Evolutionary conservation across 2,329 filamentous ascomycete genomes (phyloP), one percentile per base, ranked within the genome.

Genomic region (Verruconis gallopava): DNA sequence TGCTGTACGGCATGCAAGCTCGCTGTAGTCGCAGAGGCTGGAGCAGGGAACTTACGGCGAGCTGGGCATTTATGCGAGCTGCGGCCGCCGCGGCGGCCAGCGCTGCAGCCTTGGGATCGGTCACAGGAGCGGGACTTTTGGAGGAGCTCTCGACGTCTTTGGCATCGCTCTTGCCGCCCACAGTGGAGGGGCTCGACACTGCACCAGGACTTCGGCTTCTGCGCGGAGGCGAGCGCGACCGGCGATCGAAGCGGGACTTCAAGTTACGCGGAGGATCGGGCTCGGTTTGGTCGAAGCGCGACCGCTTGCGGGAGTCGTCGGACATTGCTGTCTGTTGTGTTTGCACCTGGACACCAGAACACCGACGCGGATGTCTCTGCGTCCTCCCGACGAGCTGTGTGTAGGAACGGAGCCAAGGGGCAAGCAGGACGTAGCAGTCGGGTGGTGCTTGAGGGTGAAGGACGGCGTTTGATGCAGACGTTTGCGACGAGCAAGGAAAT

Each of bases 201-300:
- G 67, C 63, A 44, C 88, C 59, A 15, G 88, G 88, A 59, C 86
- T 95, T 51, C 89, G 82, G 53, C 85, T 85, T 57, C 89, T 79
- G 51, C 72, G 67, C 19, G 76, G 73, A 17, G 86, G 86, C 21
- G 86, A 94, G 50, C 85, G 81, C 45, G 91, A 96, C 53, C 91
- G 81, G 53, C 88, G 78, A 64, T 95, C 89, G 62, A 94, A 95
- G 58, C 88, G 77, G 38, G 86, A 93, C 34, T 53, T 54, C n/a
- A n/a, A n/a, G n/a, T n/a, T n/a, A 20, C 48, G 40, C n/a, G 73
- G 58, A 47, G 62, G 60, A 55, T 91, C 85, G 4, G 83, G 78
- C 58, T 89, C 85, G 37, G 79, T 91, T 62, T 93, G 85, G 59
- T 96, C 89, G 63, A 96, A 95, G 61, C 89, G 85, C 56, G 86